Conservation (phyloP, 768 basidiomycete species). For the Termitomyces eurrhizus region DNA sequence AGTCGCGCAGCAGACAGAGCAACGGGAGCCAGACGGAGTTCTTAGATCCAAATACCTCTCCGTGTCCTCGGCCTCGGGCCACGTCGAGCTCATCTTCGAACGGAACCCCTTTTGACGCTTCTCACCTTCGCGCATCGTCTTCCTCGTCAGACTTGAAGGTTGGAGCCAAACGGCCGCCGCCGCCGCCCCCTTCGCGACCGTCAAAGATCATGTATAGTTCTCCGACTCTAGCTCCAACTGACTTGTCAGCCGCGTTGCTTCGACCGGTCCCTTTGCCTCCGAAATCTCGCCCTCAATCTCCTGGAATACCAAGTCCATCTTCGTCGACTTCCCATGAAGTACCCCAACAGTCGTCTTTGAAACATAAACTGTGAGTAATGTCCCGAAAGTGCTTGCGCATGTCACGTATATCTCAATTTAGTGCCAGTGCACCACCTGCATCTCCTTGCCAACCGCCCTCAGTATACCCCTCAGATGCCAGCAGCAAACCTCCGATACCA, state of each 20-base stretch:
- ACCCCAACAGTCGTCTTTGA: constrained; percentile 30
- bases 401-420: constrained; percentile 1
- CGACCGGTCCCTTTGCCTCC: constrained; percentile 44
- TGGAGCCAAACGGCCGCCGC: constrained; percentile 46
- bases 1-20: constrained; percentile 1
- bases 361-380: constrained; percentile 45
- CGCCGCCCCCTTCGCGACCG: constrained; percentile 47
- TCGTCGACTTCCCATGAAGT: constrained; percentile 10
- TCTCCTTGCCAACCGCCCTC: constrained; percentile 8
- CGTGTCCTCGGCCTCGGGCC: constrained; percentile 38
- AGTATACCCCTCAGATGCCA: constrained; percentile 18
- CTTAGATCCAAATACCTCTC: constrained; percentile 20
- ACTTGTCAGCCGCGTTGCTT: constrained; percentile 45
- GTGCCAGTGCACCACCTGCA: constrained; percentile 12
- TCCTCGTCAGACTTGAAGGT: constrained; percentile 54
- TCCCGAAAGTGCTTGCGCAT: background rate
- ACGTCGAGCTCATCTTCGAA: constrained; percentile 29
- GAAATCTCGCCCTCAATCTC: constrained; percentile 11
- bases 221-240: constrained; percentile 25
- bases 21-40: constrained; percentile 15
- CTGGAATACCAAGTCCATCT: constrained; percentile 9
- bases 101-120: constrained; percentile 19
- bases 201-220: constrained; percentile 30
- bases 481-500: constrained; percentile 20
- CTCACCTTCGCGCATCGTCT: constrained; percentile 38